Percentiles rank a stretch among this genome's conserved stretches.
phyloP scores from a whole-genome alignment of 2,329 filamentous ascomycete genomes.

The Venturia nashicola region DNA sequence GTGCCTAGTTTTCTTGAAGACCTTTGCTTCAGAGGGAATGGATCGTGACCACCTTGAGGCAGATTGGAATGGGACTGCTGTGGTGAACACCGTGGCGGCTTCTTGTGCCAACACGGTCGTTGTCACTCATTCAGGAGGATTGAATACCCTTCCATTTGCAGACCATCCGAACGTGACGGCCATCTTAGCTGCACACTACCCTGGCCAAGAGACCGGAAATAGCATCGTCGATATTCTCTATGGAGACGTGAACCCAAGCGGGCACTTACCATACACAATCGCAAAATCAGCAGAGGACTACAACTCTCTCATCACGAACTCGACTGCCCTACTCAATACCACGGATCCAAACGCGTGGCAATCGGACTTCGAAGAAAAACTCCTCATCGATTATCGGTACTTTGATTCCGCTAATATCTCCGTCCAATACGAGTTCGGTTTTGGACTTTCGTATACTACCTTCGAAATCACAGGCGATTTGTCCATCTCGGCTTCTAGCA shows the following conservation, averaged over 20 bases:
- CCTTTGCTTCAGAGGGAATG: constrained; percentile 35
- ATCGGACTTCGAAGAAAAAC: constrained; percentile 47
- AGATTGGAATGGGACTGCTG: constrained; percentile 32
- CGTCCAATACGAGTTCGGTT: constrained; percentile 50
- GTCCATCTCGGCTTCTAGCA: constrained; percentile 34
- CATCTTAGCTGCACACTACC: constrained; percentile 24
- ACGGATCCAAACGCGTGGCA: constrained; percentile 31
- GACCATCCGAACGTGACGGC: constrained; percentile 27
- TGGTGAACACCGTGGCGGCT: constrained; percentile 27
- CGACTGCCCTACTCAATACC: constrained; percentile 18
- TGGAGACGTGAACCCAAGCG: constrained; percentile 63
- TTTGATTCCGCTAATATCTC: constrained; percentile 48
- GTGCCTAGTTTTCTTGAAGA: constrained; percentile 35
- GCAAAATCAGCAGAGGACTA: constrained; percentile 21
- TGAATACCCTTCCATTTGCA: constrained; percentile 21
- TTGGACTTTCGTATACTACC: constrained; percentile 43
- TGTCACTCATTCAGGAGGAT: constrained; percentile 26
- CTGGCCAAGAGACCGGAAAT: constrained; percentile 76
- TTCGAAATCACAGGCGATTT: constrained; percentile 47
- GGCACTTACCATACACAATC: constrained; percentile 71
- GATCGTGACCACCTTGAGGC: constrained; percentile 36
- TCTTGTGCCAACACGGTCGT: constrained; percentile 27
- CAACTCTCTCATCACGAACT: constrained; percentile 16
- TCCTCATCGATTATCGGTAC: constrained; percentile 46
- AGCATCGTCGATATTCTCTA: constrained; percentile 71